phyloP scores from a whole-genome alignment of 169 alveolate species.

The Plasmodium chabaudi region DNA sequence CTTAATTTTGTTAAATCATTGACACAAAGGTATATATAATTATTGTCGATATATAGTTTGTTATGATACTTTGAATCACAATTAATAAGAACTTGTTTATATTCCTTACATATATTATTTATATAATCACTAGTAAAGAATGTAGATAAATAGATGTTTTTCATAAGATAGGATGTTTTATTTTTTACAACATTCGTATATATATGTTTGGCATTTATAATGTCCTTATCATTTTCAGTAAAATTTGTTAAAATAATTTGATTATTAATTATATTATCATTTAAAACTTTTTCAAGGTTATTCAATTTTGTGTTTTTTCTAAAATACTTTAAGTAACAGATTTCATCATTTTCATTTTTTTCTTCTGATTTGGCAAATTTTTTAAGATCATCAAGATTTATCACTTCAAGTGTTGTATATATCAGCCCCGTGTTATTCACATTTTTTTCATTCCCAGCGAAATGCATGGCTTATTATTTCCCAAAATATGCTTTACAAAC shows the following conservation, averaged over 20 bases:
- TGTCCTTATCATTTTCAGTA: slow-evolving; percentile 40
- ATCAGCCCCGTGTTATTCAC: slow-evolving; percentile 41
- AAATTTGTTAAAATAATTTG: slow-evolving; percentile 64
- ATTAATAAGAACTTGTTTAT: slow-evolving; percentile 40
- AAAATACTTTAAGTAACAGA: slow-evolving; percentile 9
- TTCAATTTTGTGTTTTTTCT: slow-evolving; percentile 13
- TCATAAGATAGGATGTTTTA: slow-evolving; percentile 20
- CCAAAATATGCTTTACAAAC: too few relatives aligned
- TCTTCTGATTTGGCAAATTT: slow-evolving; percentile 7
- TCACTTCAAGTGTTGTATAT: slow-evolving; percentile 23
- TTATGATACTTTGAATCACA: slow-evolving; percentile 42
- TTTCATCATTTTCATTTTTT: slow-evolving; percentile 2
- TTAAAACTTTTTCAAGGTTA: slow-evolving; percentile 13
- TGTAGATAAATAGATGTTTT: slow-evolving; percentile 44
- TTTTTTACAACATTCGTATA: slow-evolving; percentile 19
- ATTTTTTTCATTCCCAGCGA: slow-evolving; percentile 21
- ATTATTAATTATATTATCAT: slow-evolving; percentile 21
- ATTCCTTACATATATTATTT: slow-evolving; percentile 19
- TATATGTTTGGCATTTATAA: slow-evolving; percentile 34
- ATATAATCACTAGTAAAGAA: slow-evolving; percentile 41
- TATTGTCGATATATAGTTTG: slow-evolving; percentile 43
- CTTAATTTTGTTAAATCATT: slow-evolving; percentile 54
- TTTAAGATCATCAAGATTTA: slow-evolving; percentile 18
- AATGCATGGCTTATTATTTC: slow-evolving; percentile 10
- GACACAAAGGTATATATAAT: slow-evolving; percentile 19